Evolutionary conservation across 2,329 filamentous ascomycete genomes (phyloP), one percentile per base, ranked within the genome.

Genomic region (Alternaria sp.): DNA sequence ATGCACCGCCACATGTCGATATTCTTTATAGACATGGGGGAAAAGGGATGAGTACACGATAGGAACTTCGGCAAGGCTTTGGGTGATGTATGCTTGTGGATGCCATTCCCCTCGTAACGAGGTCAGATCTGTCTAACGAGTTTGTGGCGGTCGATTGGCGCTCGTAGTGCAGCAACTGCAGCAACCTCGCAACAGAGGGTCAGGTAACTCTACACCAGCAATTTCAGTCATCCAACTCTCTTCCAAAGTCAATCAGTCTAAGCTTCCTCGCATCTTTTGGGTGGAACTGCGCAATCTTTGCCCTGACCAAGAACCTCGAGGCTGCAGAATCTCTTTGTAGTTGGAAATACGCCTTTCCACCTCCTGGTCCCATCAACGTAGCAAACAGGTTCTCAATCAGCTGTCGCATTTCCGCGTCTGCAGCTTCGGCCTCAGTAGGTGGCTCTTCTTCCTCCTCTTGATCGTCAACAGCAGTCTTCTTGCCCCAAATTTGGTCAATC

Each of bases 221-320:
- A 0, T 22, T 20, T 75, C 60, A 79, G 38, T 77, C 76, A 56
- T 80, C 78, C 58, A 81, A 59, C 57, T 77, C 78, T 32, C 74
- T 66, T 30, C 83, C 83, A 74, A 86, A 86, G 70, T 86, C 84
- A 62, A 86, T 82, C 64, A 86, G 70, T 32, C 84, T 80, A 61
- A 86, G 66, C 62, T 81, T 81, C 60, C 78, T 77, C 16, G 85
- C 85, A 74, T 87, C 84, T 59, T 81, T 83, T 1, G 84, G 84
- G 70, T 86, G 83, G 51, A 85, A 85, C 61, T 86, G 84, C 14
- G 85, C 85, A 57, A 87, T 81, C 69, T 85, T 87, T 11, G 84
- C 83, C 66, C 83, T 79, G 16, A 87, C 82, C 34, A 87, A 71
- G 63, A 86, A 86, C 44, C 85, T 78, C 7, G 83, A 82, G 16